Base-by-base conservation (phyloP, 164 flowering plant genomes). In the Berberis vulgaris region DNA sequence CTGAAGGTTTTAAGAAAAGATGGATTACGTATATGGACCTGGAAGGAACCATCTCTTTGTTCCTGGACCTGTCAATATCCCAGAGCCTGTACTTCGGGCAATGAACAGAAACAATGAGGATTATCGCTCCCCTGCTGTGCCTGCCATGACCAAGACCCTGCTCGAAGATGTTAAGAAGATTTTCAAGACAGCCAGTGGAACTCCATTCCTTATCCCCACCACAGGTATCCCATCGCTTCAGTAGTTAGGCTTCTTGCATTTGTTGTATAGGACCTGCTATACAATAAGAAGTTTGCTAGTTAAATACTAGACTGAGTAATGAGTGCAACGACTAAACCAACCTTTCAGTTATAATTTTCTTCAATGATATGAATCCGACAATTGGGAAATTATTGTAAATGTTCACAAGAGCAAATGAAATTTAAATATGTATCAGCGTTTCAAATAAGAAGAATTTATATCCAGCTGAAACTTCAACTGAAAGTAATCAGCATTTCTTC, bases 91-190 rank as follows among this genome's bases (percentile, higher is more conserved):
- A 64, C 65, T 91, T 43, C 84, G 98, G 42, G 98, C 98, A 0
- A 90, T 94, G 98, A 88, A 84, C 86, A 60, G 97, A 59, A 94
- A 94, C 93, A 94, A 94, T 57, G 98, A 94, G 79, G 98, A 94
- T 65, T 91, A 94, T 62, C 96, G 98, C 42, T 86, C 98, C 60
- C 98, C 98, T 3, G 95, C 96, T 9, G 58, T 94, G 41, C 98
- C 97, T 0, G 98, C 97, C 12, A 10, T 94, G 78, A 94, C 98
- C 4, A 91, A 82, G 74, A 75, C 67, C 26, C 88, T 94, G 60
- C 82, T 94, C 6, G 98, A 94, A 77, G 98, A 94, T 71, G 84
- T 94, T 55, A 94, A 94, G 86, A 82, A 94, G 79, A 87, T 94
- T 47, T 94, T 94, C 86, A 94, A 94, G 79, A 87, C 93, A 43